Evolutionary conservation across 345 rosid genomes (phyloP).

Genomic region (Schrenkiella parvula): DNA sequence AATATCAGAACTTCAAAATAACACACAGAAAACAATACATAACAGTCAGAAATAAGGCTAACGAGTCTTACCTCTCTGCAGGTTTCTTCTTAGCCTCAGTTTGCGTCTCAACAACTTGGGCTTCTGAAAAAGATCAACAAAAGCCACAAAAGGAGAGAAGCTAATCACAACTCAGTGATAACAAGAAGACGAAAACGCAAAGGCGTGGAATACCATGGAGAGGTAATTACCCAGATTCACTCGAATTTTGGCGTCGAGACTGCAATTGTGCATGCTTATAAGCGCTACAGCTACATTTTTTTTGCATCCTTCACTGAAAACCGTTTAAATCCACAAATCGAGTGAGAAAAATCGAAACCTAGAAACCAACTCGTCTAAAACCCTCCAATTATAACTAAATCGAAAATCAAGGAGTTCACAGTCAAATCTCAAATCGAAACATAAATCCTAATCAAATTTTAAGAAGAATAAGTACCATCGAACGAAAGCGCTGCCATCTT

Average conservation of each 20-base stretch:
- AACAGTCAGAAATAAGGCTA: not conserved
- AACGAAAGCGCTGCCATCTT: slow-evolving; percentile 83
- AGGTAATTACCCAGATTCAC: slow-evolving; percentile 61
- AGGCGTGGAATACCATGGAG: not conserved
- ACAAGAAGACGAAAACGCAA: not conserved
- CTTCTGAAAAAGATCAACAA: slow-evolving; percentile 37
- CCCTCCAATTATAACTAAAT: not conserved
- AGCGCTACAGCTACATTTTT: slow-evolving; percentile 77
- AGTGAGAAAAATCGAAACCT: not conserved
- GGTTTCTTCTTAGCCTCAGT: slow-evolving; percentile 61
- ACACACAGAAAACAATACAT: not conserved
- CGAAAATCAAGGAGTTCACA: not conserved
- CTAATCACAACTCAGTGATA: not conserved
- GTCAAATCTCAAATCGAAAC: not conserved
- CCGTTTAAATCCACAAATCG: not conserved
- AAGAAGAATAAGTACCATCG: slow-evolving; percentile 44
- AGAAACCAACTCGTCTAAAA: not conserved
- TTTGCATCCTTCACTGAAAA: slow-evolving; percentile 70
- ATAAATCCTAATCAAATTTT: not conserved
- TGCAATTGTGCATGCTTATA: slow-evolving; percentile 68
- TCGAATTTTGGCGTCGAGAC: slow-evolving; percentile 86
- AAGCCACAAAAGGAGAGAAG: not conserved
- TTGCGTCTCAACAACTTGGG: slow-evolving; percentile 68
- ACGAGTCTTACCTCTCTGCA: slow-evolving; percentile 50
- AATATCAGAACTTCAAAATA: not conserved